Base-by-base conservation (phyloP, 2,329 filamentous ascomycete genomes). In the Colletotrichum sp. region DNA sequence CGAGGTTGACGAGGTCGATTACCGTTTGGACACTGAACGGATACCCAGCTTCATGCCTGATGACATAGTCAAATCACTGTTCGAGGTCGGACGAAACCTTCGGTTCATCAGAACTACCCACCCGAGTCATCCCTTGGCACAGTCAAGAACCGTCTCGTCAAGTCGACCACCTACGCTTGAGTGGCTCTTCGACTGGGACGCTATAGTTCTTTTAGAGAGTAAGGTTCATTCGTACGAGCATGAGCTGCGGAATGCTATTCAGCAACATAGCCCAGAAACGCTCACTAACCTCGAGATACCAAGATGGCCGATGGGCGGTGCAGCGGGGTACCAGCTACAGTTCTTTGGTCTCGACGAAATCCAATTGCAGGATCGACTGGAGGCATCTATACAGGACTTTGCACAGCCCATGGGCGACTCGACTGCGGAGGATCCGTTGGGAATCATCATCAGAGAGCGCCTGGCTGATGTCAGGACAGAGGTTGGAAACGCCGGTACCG, bases 11-110 rank as follows among this genome's bases (percentile, higher is more conserved):
- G 90, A 92, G 26, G 81, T 88, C 2, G 91, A 94, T 77, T 94
- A 91, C 78, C 84, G 91, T 8, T 88, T 96, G 36, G 92, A 94
- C 75, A 87, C 88, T 26, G 86, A 90, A 32, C 90, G 91, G 77
- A 92, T 97, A 85, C 95, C 95, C 1, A 87, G 88, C 3, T 97
- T 97, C 78, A 88, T 98, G 60, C 90, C 93, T 0, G 82, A 87
- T 7, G 94, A 97, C 73, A 90, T 96, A 78, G 93, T 92, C 5
- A 89, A 90, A 67, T 86, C 89, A 7, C 91, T 97, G n/a, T 96
- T 96, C 78, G 95, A 98, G 81, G 94, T 93, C 5, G 95, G 95
- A 6, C 91, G 90, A 79, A 96, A 94, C 81, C 84, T 98, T 64
- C 91, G 94, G 9, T 92, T 97, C 70, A 87, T 98, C 64, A 91